phyloP scores from a whole-genome alignment of 1,284 basidiomycete genomes.

The Porodaedalea pini region DNA sequence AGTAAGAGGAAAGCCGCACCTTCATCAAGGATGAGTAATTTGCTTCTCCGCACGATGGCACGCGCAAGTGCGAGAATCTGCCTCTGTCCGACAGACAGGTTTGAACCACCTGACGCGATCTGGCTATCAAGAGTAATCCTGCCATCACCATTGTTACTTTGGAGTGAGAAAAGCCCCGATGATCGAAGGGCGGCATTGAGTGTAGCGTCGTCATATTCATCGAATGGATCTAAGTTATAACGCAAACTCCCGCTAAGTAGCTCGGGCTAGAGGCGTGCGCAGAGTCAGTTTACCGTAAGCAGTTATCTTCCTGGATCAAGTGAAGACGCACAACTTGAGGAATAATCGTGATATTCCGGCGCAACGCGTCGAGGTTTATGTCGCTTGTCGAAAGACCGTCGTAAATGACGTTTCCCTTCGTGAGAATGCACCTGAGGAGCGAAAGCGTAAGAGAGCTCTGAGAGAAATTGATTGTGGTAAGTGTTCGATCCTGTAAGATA shows the following conservation, averaged over 20 bases:
- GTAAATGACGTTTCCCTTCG: slow-evolving; percentile 37
- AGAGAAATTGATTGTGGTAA: background rate
- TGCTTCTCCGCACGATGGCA: slow-evolving; percentile 30
- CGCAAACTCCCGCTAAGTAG: slow-evolving; percentile 30
- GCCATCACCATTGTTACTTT: slow-evolving; percentile 27
- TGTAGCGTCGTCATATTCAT: slow-evolving; percentile 40
- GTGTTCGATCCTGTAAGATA: background rate
- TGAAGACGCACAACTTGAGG: slow-evolving; percentile 35
- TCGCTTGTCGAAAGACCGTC: slow-evolving; percentile 29
- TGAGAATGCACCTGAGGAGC: slow-evolving; percentile 40
- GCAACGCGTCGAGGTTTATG: slow-evolving; percentile 43
- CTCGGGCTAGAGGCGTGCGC: slow-evolving; percentile 40
- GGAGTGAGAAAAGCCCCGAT: slow-evolving; percentile 32
- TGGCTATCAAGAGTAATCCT: slow-evolving; percentile 35
- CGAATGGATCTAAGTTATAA: slow-evolving; percentile 37
- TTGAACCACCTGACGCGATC: slow-evolving; percentile 23
- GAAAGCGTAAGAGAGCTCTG: slow-evolving; percentile 33
- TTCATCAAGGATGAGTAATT: slow-evolving; percentile 32
- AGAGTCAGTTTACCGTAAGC: background rate
- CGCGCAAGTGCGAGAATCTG: slow-evolving; percentile 45
- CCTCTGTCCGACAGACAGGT: slow-evolving; percentile 12
- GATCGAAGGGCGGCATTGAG: slow-evolving; percentile 29
- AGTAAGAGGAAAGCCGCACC: slow-evolving; percentile 21
- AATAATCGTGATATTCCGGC: slow-evolving; percentile 44
- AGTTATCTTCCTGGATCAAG: slow-evolving; percentile 17